phyloP scores from a whole-genome alignment of 202 grass and related monocot species.

The Elaeis oleifera region DNA sequence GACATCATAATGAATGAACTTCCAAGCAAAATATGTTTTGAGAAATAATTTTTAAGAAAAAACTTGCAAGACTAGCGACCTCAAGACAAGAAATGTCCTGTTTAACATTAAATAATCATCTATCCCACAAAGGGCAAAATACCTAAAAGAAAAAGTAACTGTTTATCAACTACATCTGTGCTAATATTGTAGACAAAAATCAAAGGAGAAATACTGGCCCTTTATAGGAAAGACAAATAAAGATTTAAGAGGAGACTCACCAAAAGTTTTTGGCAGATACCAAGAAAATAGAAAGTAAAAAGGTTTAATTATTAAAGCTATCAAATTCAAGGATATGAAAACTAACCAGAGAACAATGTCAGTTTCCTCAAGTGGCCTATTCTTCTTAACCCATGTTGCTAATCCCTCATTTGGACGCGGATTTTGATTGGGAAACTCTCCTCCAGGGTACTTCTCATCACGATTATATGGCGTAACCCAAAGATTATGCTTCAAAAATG shows the following conservation, averaged over 20 bases:
- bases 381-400: constrained; percentile 91
- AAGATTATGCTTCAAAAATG: constrained; percentile 95
- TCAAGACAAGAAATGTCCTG: not conserved
- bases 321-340: not conserved
- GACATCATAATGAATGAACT: constrained; percentile 2
- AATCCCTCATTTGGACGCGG: constrained; percentile 83
- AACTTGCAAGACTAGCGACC: constrained; percentile 1
- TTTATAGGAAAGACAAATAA: too few species aligned
- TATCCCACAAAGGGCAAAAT: too few species aligned
- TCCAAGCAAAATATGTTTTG: too few species aligned
- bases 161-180: too few species aligned
- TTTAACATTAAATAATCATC: too few species aligned
- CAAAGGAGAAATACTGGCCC: too few species aligned
- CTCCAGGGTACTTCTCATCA: constrained; percentile 86
- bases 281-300: too few species aligned
- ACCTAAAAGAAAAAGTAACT: too few species aligned
- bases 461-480: constrained; percentile 87
- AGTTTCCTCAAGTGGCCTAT: constrained; percentile 84
- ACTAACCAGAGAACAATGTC: constrained; percentile 90
- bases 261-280: too few species aligned
- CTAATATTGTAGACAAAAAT: too few species aligned
- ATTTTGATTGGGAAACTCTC: constrained; percentile 97
- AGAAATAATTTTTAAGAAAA: not conserved
- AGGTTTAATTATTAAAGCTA: constrained; percentile 3
- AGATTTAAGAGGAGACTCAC: too few species aligned